Evolutionary conservation across 805 yeast species (phyloP).

Genomic region (Monosporozyma solicola): DNA sequence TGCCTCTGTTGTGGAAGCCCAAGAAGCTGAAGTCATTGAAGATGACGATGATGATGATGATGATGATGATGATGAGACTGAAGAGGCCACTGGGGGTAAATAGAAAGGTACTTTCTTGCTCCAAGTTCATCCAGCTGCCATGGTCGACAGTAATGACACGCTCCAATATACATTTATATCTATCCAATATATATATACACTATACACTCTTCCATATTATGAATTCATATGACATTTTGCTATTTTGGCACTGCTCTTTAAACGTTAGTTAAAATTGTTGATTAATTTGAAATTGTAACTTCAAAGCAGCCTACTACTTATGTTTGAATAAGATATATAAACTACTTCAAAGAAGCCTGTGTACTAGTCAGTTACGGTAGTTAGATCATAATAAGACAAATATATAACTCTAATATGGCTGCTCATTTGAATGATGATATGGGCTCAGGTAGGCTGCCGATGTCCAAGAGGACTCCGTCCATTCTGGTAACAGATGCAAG

Average conservation of each 20-base stretch:
- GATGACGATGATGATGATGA: conserved; percentile 25
- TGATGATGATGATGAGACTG: conserved; percentile 3
- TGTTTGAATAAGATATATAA: background rate
- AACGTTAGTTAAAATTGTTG: background rate
- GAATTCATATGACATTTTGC: background rate
- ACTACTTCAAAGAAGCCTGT: background rate
- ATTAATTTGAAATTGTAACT: background rate
- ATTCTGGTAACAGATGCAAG: conserved; percentile 88
- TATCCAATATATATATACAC: background rate
- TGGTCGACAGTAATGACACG: background rate
- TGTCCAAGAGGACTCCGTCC: conserved; percentile 79
- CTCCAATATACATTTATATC: background rate
- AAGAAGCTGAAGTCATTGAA: conserved; percentile 31
- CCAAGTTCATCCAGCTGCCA: no score
- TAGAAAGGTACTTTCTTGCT: background rate
- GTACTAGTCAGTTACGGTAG: background rate
- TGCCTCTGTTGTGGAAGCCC: conserved; percentile 29
- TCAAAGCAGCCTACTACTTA: background rate
- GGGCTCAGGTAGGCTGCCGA: background rate
- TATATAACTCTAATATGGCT: background rate
- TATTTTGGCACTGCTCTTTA: background rate
- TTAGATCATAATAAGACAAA: background rate
- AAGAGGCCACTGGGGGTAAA: background rate
- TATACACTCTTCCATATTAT: background rate
- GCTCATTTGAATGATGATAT: background rate